A percentile compares a stretch with the other conserved stretches of the same genome.
Evolutionary conservation across 192 early-diverging fungal species (phyloP).

Genomic region (Geranomyces michiganensis): DNA sequence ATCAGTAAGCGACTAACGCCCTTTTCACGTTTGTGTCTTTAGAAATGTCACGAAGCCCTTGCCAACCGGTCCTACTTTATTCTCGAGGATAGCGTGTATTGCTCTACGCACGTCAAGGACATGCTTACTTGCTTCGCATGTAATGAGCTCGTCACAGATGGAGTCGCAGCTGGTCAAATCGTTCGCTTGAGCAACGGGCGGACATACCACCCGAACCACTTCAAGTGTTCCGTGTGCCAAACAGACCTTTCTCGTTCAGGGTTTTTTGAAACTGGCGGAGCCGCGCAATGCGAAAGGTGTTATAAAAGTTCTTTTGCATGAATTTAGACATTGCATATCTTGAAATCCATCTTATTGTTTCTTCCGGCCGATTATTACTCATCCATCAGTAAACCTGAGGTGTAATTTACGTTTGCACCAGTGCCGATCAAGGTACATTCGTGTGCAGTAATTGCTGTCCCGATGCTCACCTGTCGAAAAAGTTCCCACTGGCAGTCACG

Average conservation of each 20-base stretch:
- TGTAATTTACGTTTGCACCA: too few species aligned
- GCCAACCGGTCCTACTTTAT: conserved; percentile 36
- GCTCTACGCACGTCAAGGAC: conserved; percentile 23
- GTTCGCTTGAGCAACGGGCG: conserved; percentile 6
- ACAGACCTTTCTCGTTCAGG: neutral
- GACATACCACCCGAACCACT: conserved; percentile 21
- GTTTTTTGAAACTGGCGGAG: conserved; percentile 16
- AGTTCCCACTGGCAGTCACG: neutral
- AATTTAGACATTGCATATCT: neutral
- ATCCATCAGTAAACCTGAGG: too few species aligned
- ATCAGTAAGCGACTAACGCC: too few species aligned
- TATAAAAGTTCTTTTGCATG: conserved; percentile 24
- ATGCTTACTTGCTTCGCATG: conserved; percentile 25
- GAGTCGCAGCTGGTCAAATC: conserved; percentile 14
- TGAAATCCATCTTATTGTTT: too few species aligned
- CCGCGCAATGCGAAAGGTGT: conserved; percentile 24
- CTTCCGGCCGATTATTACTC: too few species aligned
- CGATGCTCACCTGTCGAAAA: neutral
- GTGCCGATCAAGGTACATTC: too few species aligned
- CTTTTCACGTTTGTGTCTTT: neutral
- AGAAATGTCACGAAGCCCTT: conserved; percentile 18
- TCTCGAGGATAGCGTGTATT: conserved; percentile 19
- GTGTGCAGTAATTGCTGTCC: conserved; percentile 52
- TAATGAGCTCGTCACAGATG: neutral
- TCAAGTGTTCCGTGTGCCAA: conserved; percentile 21